Percentiles rank a stretch among this genome's conserved stretches.
These are phyloP conservation scores for Phytophthora litchii DNA, from an alignment of 352 stramenopile species.

Conservation along the genomic window DNA sequence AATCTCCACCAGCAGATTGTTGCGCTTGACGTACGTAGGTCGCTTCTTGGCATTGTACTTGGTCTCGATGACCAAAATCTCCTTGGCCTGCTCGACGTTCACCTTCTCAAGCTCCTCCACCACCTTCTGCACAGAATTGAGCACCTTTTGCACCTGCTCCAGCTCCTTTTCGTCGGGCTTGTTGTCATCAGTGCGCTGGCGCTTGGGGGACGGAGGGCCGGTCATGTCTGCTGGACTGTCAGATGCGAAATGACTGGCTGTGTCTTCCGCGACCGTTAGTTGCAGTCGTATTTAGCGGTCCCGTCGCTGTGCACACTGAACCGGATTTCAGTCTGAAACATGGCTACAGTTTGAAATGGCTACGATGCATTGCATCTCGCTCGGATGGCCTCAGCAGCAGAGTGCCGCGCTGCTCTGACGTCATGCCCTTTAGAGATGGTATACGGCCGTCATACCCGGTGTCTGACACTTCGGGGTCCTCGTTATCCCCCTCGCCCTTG, in stretches of 20 bases:
- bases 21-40: conserved; percentile 68
- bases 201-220: conserved; percentile 69
- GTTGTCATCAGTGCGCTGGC: conserved; percentile 71
- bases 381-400: conserved; percentile 39
- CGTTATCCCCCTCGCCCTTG: conserved; percentile 13
- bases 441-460: background rate
- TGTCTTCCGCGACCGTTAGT: conserved; percentile 13
- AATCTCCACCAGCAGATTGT: conserved; percentile 66
- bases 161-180: conserved; percentile 34
- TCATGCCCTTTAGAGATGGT: conserved; percentile 13
- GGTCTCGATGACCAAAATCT: conserved; percentile 77
- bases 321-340: conserved; percentile 20
- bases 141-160: conserved; percentile 61
- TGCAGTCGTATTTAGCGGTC: conserved; percentile 1
- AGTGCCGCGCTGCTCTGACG: conserved; percentile 8
- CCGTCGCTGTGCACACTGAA: conserved; percentile 16
- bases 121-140: conserved; percentile 54
- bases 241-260: conserved; percentile 32
- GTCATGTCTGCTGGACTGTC: conserved; percentile 40
- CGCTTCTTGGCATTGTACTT: conserved; percentile 80
- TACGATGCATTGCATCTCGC: conserved; percentile 8
- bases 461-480: background rate
- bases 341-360: conserved; percentile 21
- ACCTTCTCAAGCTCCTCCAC: conserved; percentile 71
- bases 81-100: conserved; percentile 63